Evolutionary conservation across 2,329 filamentous ascomycete species (phyloP), one percentile per base, ranked within the genome.

Genomic region (Talaromyces sp.): DNA sequence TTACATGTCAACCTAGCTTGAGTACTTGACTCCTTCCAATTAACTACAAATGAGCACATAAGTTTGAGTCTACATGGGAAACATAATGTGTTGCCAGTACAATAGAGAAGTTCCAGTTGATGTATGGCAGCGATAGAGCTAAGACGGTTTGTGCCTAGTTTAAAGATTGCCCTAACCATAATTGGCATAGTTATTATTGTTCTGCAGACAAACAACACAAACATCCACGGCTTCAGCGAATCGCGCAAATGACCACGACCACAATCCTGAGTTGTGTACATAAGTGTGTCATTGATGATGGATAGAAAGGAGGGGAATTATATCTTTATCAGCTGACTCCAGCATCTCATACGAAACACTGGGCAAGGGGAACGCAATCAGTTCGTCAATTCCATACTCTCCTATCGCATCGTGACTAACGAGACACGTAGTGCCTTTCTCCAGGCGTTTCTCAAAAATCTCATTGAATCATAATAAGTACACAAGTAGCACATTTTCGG

Each of bases 401-500:
- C 11, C 52, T 22, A 37, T 56, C 59, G 19, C 59, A 54, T 62
- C 13, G 14, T 19, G 22, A 16, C 60, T 62, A 14, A 62, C 24
- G 6, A 10, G 14, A 16, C 39, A 22, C 33, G 6, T 24, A 62
- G 60, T 62, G 60, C 9, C 47, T 24, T 10, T 43, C 13, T 41
- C 16, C 22, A 62, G 14, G 19, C 16, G n/a, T 16, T 9, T 62
- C 22, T 16, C 60, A 10, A 62, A 22, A 31, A n/a, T 37, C n/a
- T 43, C 35, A 24, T 41, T 33, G n/a, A 50, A 54, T 14, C 45
- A 43, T 14, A 41, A 47, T 31, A 10, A 11, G 45, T n/a, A n/a
- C 56, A 56, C 24, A 11, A 62, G 71, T 27, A 47, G 35, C 39
- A 41, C 58, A 52, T 60, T 63, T 27, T 58, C 60, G 4, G 16